Percentiles rank a stretch among this genome's conserved stretches.
These are phyloP conservation scores for Sarocladium kiliense DNA, from an alignment of 2,329 filamentous ascomycete genomes.

Conservation along the genomic window DNA sequence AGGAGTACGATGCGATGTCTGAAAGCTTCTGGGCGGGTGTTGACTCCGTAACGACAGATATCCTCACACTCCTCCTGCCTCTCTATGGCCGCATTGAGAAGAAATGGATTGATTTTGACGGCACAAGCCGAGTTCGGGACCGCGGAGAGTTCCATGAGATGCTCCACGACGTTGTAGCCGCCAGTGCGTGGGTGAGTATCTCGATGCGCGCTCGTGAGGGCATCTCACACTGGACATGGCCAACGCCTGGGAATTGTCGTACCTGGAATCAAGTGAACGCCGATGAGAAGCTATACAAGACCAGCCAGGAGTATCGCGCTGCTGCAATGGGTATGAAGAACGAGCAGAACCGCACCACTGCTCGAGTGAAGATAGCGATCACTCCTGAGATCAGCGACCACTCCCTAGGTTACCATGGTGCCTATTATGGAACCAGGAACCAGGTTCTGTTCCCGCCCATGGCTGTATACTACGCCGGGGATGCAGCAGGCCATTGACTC, in stretches of 20 bases:
- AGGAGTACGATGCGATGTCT: slow-evolving; percentile 14
- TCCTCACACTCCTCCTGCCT: slow-evolving; percentile 20
- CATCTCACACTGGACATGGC: slow-evolving; percentile 22
- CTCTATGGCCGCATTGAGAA: slow-evolving; percentile 15
- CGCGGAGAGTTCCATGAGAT: slow-evolving; percentile 15
- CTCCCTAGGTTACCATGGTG: not conserved
- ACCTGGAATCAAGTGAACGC: slow-evolving; percentile 17
- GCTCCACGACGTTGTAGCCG: slow-evolving; percentile 24
- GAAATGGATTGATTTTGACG: no score
- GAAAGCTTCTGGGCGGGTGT: slow-evolving; percentile 25
- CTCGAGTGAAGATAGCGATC: slow-evolving; percentile 27
- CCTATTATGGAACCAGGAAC: not conserved
- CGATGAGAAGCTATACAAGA: slow-evolving; percentile 10
- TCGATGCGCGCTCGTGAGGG: slow-evolving; percentile 19
- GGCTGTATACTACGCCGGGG: not conserved
- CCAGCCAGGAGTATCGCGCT: slow-evolving; percentile 12
- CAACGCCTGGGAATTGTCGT: slow-evolving; percentile 21
- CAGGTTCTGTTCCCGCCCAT: not conserved
- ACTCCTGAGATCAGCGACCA: slow-evolving; percentile 19
- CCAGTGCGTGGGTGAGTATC: slow-evolving; percentile 26
- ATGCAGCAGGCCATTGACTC: not conserved
- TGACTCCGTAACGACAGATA: slow-evolving; percentile 20
- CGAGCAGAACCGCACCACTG: not conserved
- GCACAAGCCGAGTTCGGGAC: not conserved
- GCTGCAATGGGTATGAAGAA: slow-evolving; percentile 11